A percentile compares a stretch with the other conserved stretches of the same genome.
These are phyloP conservation scores for Cercospora citrullina DNA, from an alignment of 2,329 filamentous ascomycete species.

Conservation along the genomic window DNA sequence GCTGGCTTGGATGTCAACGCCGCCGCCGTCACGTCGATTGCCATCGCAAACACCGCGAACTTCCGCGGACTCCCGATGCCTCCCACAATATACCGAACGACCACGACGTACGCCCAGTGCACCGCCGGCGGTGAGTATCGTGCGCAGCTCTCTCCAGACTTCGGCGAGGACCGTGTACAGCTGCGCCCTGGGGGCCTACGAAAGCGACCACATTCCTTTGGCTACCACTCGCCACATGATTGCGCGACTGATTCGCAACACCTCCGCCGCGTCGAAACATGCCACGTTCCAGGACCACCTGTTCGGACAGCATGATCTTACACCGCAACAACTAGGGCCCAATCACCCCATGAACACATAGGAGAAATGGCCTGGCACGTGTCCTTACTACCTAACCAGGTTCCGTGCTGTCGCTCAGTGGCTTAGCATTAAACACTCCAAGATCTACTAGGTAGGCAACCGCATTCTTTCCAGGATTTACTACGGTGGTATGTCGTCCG, in stretches of 20 bases:
- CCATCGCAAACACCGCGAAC: background rate
- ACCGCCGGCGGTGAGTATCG: background rate
- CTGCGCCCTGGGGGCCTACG: background rate
- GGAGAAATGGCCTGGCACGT: background rate
- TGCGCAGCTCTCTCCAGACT: background rate
- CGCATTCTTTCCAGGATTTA: background rate
- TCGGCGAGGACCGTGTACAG: background rate
- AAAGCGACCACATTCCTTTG: background rate
- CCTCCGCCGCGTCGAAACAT: background rate
- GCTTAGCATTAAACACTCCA: background rate
- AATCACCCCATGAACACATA: background rate
- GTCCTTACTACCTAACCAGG: background rate
- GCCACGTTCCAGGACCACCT: background rate
- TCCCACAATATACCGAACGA: background rate
- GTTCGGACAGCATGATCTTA: background rate
- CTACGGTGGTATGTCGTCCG: background rate
- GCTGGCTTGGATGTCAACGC: background rate
- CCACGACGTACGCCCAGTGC: background rate
- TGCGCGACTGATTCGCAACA: background rate
- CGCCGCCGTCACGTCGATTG: background rate
- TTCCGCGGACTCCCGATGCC: background rate
- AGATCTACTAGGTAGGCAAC: background rate
- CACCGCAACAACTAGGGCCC: background rate
- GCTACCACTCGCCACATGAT: background rate
- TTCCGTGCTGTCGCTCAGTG: background rate